Evolutionary conservation across 2,329 filamentous ascomycete species (phyloP).

Genomic region (Elsinoe necatrix): DNA sequence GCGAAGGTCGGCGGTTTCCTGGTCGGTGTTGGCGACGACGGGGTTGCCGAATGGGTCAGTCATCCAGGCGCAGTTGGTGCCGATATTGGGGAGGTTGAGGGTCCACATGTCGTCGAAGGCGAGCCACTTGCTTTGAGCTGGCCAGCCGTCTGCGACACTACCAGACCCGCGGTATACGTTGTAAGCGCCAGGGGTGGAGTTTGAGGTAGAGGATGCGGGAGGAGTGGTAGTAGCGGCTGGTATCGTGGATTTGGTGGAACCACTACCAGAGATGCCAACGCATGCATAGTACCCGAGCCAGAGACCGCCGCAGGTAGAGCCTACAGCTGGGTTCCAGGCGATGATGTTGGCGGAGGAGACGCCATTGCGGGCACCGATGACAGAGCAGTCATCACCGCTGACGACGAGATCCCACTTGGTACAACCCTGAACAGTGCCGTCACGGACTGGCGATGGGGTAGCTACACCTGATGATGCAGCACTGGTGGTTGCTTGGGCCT

Average conservation of each 20-base stretch:
- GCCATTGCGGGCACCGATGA: conserved; percentile 19
- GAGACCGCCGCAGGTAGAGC: conserved; percentile 21
- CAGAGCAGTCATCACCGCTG: conserved; percentile 22
- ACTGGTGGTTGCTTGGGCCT: conserved; percentile 3
- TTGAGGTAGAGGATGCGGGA: background rate
- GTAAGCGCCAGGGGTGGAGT: conserved; percentile 20
- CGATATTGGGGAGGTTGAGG: conserved; percentile 31
- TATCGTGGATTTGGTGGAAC: background rate
- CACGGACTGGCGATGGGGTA: conserved; percentile 21
- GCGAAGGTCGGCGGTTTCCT: conserved; percentile 28
- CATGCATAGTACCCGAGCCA: conserved; percentile 23
- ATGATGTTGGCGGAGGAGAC: conserved; percentile 21
- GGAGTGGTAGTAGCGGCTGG: conserved; percentile 17
- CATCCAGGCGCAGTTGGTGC: conserved; percentile 27
- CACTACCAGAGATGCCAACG: conserved; percentile 27
- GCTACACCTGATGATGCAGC: conserved; percentile 15
- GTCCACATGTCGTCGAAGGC: conserved; percentile 30
- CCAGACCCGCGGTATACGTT: conserved; percentile 30
- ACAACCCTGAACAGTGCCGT: conserved; percentile 22
- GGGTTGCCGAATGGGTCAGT: background rate
- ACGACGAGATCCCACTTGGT: conserved; percentile 23
- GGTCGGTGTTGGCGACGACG: conserved; percentile 36
- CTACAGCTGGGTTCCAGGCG: conserved; percentile 24
- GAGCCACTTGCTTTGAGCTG: conserved; percentile 28
- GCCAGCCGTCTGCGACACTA: conserved; percentile 31